A percentile compares a stretch with the other conserved stretches of the same genome.
Conservation (phyloP, 2,329 filamentous ascomycete species). For the Cladobotryum mycophilum region DNA sequence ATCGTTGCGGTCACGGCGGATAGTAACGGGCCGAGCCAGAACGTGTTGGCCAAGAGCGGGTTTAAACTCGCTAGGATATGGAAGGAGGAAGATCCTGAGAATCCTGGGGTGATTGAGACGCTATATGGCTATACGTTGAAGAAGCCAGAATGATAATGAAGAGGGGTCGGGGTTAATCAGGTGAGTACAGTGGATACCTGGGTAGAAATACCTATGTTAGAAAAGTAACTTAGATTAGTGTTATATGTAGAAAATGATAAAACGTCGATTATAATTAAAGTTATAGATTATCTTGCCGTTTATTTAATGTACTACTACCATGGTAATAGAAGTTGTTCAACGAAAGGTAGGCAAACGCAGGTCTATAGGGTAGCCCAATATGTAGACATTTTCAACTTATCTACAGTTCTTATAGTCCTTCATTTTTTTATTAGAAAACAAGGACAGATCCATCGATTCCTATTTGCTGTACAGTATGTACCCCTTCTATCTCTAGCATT, state of each 20-base stretch:
- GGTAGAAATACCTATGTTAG: too few relatives aligned
- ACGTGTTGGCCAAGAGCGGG: slow-evolving; percentile 50
- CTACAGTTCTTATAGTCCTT: too few relatives aligned
- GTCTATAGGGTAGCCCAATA: too few relatives aligned
- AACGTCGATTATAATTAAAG: neutral
- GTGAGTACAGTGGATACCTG: too few relatives aligned
- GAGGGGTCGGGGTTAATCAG: too few relatives aligned
- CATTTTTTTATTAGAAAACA: too few relatives aligned
- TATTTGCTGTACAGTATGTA: too few relatives aligned
- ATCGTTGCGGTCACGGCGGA: slow-evolving; percentile 42
- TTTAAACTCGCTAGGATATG: slow-evolving; percentile 43
- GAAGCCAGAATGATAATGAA: neutral
- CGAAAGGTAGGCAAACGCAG: neutral
- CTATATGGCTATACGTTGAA: slow-evolving; percentile 20
- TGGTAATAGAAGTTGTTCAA: neutral
- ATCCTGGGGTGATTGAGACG: slow-evolving; percentile 12
- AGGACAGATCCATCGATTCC: too few relatives aligned
- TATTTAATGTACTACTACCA: neutral
- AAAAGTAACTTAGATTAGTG: too few relatives aligned
- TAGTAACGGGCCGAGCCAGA: slow-evolving; percentile 46
- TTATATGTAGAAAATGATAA: too few relatives aligned
- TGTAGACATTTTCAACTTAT: too few relatives aligned
- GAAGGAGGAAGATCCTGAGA: slow-evolving; percentile 22
- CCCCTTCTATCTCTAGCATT: too few relatives aligned
- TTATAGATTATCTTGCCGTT: neutral